Evolutionary conservation across 371 early-diverging fungal species (phyloP), one percentile per base, ranked within the genome.

Genomic region (Sporodiniella umbellata): DNA sequence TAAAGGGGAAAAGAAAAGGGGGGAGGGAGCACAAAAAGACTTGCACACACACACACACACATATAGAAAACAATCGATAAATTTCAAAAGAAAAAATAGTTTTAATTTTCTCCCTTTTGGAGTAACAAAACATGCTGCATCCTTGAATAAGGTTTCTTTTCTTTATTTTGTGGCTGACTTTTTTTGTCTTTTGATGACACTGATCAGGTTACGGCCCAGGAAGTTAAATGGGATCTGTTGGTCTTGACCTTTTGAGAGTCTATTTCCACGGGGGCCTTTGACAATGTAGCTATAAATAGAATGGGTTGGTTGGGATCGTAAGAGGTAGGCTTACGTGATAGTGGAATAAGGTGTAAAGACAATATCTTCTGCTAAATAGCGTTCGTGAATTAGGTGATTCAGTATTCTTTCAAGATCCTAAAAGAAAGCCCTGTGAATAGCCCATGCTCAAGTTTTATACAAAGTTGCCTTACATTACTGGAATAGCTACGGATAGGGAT

Each of bases 401-500:
- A 62, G 35, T 2, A 58, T 54, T 14, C 57, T 39, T 44, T 62
- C 63, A 26, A 62, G 40, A 39, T 62, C 53, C 63, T 62, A 51
- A 33, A 28, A 28, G 10, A 28, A 28, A 28, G n/a, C n/a, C n/a
- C n/a, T n/a, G n/a, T n/a, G n/a, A n/a, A n/a, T n/a, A n/a, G n/a
- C n/a, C n/a, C n/a, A n/a, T n/a, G 26, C 21, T 15, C 33, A 31
- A 31, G 14, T 14, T 11, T 11, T 31, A 14, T 14, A 31, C 14
- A 28, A 28, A 28, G 30, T 28, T 28, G 30, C 10, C 21, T 10
- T 56, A 60, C 70, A 49, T 60, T 51, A 17, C 64, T 68, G 17
- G 54, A 64, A 31, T 58, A 66, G 25, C 50, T 45, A 0, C 63
- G 59, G 10, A 67, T 39, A 3, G 72, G 75, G 25, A 78, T 56